A percentile compares a stretch with the other conserved stretches of the same genome.
Conservation (phyloP, 2,329 filamentous ascomycete genomes). For the Septoria petroselini region DNA sequence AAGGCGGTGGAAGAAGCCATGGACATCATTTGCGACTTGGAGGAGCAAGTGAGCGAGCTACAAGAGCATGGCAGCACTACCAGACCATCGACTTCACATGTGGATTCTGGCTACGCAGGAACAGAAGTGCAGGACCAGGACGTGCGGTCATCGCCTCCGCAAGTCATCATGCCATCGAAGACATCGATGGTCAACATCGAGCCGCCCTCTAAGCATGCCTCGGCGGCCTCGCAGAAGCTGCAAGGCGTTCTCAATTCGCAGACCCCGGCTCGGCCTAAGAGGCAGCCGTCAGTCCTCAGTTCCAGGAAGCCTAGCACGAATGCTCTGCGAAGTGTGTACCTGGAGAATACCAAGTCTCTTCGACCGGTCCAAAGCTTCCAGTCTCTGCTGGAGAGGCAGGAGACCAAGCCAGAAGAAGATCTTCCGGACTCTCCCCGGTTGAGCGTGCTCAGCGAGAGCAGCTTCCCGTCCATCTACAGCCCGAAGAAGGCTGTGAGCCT, state of each 20-base stretch:
- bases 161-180: constrained; percentile 7
- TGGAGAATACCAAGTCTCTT: constrained; percentile 33
- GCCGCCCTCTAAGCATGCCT: constrained; percentile 20
- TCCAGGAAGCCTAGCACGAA: constrained; percentile 36
- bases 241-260: constrained; percentile 25
- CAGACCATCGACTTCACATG: constrained; percentile 36
- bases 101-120: constrained; percentile 38
- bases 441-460: constrained; percentile 40
- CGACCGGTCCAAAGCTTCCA: constrained; percentile 39
- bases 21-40: constrained; percentile 63
- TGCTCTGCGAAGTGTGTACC: constrained; percentile 38
- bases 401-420: constrained; percentile 29
- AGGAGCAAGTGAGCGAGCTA: constrained; percentile 45
- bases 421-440: constrained; percentile 36
- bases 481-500: constrained; percentile 31
- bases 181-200: constrained; percentile 15
- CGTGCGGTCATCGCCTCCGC: constrained; percentile 30
- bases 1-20: constrained; percentile 69
- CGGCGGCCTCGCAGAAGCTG: constrained; percentile 29
- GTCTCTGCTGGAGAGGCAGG: constrained; percentile 35
- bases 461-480: constrained; percentile 40
- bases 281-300: constrained; percentile 35
- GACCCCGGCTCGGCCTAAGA: constrained; percentile 30
- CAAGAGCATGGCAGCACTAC: constrained; percentile 31
- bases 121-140: constrained; percentile 35